A percentile compares a stretch with the other conserved stretches of the same genome.
Conservation (phyloP, 2,329 filamentous ascomycete species). For the Arthrobotrys iridis region DNA sequence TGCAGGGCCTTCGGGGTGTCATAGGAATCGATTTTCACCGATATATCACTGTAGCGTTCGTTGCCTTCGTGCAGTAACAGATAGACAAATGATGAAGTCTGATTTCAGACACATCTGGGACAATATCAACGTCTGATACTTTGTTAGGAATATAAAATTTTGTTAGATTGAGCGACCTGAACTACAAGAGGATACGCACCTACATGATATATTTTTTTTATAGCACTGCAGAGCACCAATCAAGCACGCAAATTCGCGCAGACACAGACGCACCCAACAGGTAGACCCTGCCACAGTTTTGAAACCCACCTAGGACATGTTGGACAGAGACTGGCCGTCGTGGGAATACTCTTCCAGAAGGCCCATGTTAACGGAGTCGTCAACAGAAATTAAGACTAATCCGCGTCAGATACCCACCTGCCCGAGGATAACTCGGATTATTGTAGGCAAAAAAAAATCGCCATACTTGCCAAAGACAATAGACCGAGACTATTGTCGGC, state of each 20-base stretch:
- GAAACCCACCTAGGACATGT: slow-evolving; percentile 37
- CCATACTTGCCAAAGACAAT: slow-evolving; percentile 18
- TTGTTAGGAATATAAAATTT: slow-evolving; percentile 32
- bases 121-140: slow-evolving; percentile 1
- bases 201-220: slow-evolving; percentile 53
- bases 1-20: not conserved
- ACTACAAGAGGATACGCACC: slow-evolving; percentile 55
- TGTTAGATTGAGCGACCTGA: slow-evolving; percentile 55
- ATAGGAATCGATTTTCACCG: not conserved
- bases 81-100: not conserved
- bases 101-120: not conserved
- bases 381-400: slow-evolving; percentile 20
- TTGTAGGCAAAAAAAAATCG: slow-evolving; percentile 17
- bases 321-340: slow-evolving; percentile 26
- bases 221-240: slow-evolving; percentile 55
- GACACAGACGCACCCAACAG: slow-evolving; percentile 54
- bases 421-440: slow-evolving; percentile 1
- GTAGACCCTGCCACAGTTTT: slow-evolving; percentile 44
- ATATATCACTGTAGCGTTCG: not conserved
- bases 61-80: not conserved
- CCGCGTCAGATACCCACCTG: slow-evolving; percentile 26
- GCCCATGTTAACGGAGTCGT: slow-evolving; percentile 13
- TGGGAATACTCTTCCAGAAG: slow-evolving; percentile 7
- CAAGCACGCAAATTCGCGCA: slow-evolving; percentile 54
- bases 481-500: slow-evolving; percentile 24